Base-by-base conservation (phyloP, 1,139 yeast genomes). In the Meyerozyma athensensis region DNA sequence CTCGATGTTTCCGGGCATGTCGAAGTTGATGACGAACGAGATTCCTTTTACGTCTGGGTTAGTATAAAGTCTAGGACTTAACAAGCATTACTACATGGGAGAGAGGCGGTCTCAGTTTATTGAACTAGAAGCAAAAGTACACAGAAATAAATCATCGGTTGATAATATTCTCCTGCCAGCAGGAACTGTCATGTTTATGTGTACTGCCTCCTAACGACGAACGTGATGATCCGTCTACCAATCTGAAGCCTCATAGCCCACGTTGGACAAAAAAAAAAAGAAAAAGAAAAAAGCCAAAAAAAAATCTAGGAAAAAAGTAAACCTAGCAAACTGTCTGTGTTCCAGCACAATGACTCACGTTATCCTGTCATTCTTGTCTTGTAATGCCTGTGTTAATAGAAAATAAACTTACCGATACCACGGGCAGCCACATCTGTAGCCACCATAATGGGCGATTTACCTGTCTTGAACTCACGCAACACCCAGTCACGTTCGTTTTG, bases 401-500 rank as follows among this genome's bases (percentile, higher is more conserved):
- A 48, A 24, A 47, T 45, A 65, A 65, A 86, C 97, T 71, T 87
- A 89, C 96, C 98, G 75, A 92, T 90, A 81, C 98, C 32, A 17
- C 32, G 19, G 14, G 32, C 32, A 18, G 32, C 32, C 32, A 28
- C 32, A 28, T 28, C 32, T 51, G 98, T 92, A 47, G 98, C 98
- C 61, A 90, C 96, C 97, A 92, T 89, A 58, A 92, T 84, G 49
- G 97, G 96, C 40, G 95, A 81, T 62, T 82, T 84, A 52, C 97
- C 97, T 44, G 79, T 62, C 75, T 84, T 86, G 74, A 92, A 92
- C 68, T 92, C 96, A 51, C 72, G 76, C 66, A 92, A 74, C 51
- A 92, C 98, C 97, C 97, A 92, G 68, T 92, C 98, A 76, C 98
- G 90, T 70, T 92, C 98, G 60, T 81, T 79, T 73, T 92, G 98